Conservation (phyloP, 225 moss, liverwort and hornwort genomes). For the Straminergon stramineum region DNA sequence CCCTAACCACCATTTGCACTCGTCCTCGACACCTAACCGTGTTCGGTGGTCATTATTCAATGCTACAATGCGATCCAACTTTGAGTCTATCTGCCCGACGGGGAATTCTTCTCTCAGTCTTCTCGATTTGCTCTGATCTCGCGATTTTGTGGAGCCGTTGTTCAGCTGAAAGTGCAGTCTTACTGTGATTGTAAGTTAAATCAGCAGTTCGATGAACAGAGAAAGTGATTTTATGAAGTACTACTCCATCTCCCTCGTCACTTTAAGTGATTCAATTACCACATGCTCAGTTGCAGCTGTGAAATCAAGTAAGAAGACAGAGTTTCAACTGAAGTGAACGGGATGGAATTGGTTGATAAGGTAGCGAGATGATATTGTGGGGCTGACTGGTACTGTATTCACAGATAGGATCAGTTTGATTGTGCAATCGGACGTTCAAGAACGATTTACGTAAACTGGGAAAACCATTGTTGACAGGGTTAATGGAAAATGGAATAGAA, state of each 20-base stretch:
- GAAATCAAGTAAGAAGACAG: not conserved
- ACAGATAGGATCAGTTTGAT: not conserved
- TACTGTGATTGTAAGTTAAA: not conserved
- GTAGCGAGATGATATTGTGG: not conserved
- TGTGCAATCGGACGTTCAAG: not conserved
- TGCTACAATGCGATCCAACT: not conserved
- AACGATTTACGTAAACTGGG: not conserved
- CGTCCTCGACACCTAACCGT: not conserved
- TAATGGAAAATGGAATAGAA: not conserved
- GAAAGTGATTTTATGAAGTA: not conserved
- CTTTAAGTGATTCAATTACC: not conserved
- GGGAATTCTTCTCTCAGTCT: not conserved
- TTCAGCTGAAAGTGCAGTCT: not conserved
- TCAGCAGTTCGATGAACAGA: not conserved
- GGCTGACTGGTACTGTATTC: not conserved
- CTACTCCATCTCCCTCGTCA: not conserved
- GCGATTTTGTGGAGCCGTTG: not conserved
- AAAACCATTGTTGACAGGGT: not conserved
- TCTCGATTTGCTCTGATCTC: not conserved
- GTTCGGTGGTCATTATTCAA: not conserved
- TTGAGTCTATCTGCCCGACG: not conserved
- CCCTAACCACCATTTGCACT: not conserved
- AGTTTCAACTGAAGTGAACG: not conserved
- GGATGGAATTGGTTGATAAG: not conserved
- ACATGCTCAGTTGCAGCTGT: not conserved